Conservation (phyloP, 768 basidiomycete genomes). For the Lanmaoa rubissima region DNA sequence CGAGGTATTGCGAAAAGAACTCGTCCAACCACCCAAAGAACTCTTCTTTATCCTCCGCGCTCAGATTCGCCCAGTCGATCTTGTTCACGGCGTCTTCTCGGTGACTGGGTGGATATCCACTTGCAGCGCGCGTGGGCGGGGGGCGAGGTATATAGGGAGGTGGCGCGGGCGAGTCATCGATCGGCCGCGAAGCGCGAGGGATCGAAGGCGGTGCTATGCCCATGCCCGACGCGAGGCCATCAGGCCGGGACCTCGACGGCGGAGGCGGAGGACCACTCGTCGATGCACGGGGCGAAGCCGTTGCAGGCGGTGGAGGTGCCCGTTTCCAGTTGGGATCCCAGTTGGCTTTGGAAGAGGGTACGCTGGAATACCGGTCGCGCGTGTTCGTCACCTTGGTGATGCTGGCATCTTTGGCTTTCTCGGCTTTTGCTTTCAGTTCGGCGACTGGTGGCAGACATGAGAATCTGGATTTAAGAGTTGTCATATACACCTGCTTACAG, state of each 20-base stretch:
- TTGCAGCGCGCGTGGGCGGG: slow-evolving; percentile 29
- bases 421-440: slow-evolving; percentile 64
- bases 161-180: slow-evolving; percentile 9
- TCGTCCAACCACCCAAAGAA: slow-evolving; percentile 84
- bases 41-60: slow-evolving; percentile 61
- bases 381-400: slow-evolving; percentile 52
- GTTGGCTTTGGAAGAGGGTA: slow-evolving; percentile 57
- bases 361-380: slow-evolving; percentile 54
- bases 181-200: slow-evolving; percentile 16
- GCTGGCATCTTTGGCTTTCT: slow-evolving; percentile 56
- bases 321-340: slow-evolving; percentile 58
- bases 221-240: slow-evolving; percentile 6
- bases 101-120: slow-evolving; percentile 23
- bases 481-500: slow-evolving; percentile 26
- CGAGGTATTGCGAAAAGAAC: slow-evolving; percentile 57
- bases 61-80: slow-evolving; percentile 72
- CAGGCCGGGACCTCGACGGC: slow-evolving; percentile 30
- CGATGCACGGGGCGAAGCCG: slow-evolving; percentile 3
- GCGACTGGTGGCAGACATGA: slow-evolving; percentile 42
- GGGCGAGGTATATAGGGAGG: slow-evolving; percentile 19
- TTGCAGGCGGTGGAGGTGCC: slow-evolving; percentile 43
- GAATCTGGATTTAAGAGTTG: background rate
- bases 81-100: slow-evolving; percentile 7
- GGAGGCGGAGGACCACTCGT: slow-evolving; percentile 32
- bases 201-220: slow-evolving; percentile 7